These are phyloP conservation scores for Alternaria solani DNA, from an alignment of 2,329 filamentous ascomycete genomes.

Conservation along the genomic window DNA sequence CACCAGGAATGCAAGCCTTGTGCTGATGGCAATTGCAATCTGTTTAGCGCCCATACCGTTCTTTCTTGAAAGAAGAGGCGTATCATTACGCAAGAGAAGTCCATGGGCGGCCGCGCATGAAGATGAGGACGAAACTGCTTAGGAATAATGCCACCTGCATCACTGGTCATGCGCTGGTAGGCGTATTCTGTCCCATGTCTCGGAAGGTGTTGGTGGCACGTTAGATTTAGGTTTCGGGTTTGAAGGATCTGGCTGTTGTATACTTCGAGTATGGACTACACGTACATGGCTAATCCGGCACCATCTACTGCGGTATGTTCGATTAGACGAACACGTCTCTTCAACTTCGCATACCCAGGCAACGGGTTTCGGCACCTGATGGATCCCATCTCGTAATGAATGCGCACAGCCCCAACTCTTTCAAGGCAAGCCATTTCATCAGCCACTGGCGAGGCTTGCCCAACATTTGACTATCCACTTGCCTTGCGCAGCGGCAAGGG, in stretches of 20 bases:
- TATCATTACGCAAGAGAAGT: constrained; percentile 46
- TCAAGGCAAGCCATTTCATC: not conserved
- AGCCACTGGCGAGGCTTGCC: not conserved
- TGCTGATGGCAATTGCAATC: constrained; percentile 41
- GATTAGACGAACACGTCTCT: not conserved
- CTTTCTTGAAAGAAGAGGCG: constrained; percentile 45
- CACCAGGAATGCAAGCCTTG: constrained; percentile 40
- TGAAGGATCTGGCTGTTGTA: not conserved
- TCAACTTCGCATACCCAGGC: not conserved
- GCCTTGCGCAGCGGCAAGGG: not conserved
- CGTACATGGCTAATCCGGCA: not conserved
- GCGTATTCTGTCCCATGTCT: not conserved
- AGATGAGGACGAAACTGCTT: constrained; percentile 39
- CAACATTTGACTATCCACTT: not conserved
- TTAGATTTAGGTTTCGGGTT: not conserved
- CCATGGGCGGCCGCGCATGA: constrained; percentile 52
- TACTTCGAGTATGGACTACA: not conserved
- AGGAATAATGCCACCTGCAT: not conserved
- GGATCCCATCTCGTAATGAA: not conserved
- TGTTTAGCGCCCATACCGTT: constrained; percentile 45
- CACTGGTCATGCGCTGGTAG: not conserved
- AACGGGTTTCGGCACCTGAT: not conserved
- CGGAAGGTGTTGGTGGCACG: not conserved
- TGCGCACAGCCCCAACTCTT: not conserved
- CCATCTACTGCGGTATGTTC: not conserved